These are phyloP conservation scores for Lobosporangium transversale DNA, from an alignment of 192 early-diverging fungal species.

Conservation along the genomic window DNA sequence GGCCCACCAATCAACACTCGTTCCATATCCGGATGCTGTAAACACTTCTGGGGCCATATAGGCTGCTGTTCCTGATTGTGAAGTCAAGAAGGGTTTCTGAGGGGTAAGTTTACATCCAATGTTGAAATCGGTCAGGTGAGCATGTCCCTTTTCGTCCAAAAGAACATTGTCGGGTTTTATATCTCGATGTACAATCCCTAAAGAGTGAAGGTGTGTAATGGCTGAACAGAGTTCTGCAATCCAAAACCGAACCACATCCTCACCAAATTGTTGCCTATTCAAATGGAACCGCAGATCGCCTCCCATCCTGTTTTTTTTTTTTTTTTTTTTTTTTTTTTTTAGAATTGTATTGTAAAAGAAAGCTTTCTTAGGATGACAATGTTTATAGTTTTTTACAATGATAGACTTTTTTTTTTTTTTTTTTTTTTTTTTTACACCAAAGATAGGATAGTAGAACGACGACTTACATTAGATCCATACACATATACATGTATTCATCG, in stretches of 20 bases:
- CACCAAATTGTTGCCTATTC: constrained; percentile 73
- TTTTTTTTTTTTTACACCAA: too few relatives aligned
- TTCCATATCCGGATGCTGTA: constrained; percentile 74
- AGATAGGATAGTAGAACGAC: too few relatives aligned
- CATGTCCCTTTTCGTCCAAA: constrained; percentile 83
- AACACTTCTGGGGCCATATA: constrained; percentile 93
- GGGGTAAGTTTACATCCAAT: constrained; percentile 79
- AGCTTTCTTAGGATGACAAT: background rate
- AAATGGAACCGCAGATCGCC: constrained; percentile 88
- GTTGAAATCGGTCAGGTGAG: constrained; percentile 95
- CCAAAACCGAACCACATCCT: constrained; percentile 84
- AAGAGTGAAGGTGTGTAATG: constrained; percentile 82
- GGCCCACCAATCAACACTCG: constrained; percentile 95
- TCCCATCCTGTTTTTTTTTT: constrained; percentile 79
- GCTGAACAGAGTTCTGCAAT: constrained; percentile 90
- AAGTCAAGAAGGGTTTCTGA: constrained; percentile 74
- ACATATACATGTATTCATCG: constrained; percentile 89
- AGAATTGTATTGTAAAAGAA: constrained; percentile 2
- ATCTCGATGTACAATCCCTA: constrained; percentile 88
- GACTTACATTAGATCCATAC: constrained; percentile 87
- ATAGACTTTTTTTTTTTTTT: too few relatives aligned
- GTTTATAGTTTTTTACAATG: background rate
- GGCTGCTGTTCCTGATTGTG: constrained; percentile 87
- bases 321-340: too few relatives aligned
- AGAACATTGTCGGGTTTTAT: constrained; percentile 95